A percentile compares a stretch with the other conserved stretches of the same genome.
Evolutionary conservation across 2,329 filamentous ascomycete genomes (phyloP).

Genomic region (Neonectria hederae): DNA sequence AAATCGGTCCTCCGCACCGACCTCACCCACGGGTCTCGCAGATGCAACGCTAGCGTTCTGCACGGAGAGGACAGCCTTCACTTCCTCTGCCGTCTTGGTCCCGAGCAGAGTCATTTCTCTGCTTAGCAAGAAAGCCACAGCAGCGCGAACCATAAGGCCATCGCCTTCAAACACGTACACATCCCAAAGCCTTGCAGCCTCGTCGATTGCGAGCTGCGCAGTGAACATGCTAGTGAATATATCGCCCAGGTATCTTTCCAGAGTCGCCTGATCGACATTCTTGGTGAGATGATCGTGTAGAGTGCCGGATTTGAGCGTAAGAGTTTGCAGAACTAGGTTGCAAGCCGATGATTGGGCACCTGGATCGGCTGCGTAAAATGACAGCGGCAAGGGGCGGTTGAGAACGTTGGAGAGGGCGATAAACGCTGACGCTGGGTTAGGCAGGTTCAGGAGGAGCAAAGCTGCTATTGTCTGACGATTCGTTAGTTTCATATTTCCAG

Average conservation of each 20-base stretch:
- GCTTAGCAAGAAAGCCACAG: slow-evolving; percentile 70
- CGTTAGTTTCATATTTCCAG: slow-evolving; percentile 20
- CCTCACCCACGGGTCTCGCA: slow-evolving; percentile 50
- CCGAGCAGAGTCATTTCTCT: slow-evolving; percentile 63
- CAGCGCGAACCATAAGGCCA: slow-evolving; percentile 73
- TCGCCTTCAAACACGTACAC: slow-evolving; percentile 87
- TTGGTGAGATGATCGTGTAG: slow-evolving; percentile 72
- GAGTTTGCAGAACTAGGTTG: slow-evolving; percentile 72
- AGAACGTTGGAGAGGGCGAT: slow-evolving; percentile 79
- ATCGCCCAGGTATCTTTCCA: slow-evolving; percentile 65
- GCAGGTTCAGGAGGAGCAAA: slow-evolving; percentile 76
- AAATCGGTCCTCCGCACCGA: slow-evolving; percentile 59
- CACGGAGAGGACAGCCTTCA: slow-evolving; percentile 51
- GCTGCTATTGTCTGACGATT: slow-evolving; percentile 72
- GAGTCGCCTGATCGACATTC: slow-evolving; percentile 54
- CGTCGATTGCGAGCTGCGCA: slow-evolving; percentile 70
- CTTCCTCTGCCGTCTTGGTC: slow-evolving; percentile 55
- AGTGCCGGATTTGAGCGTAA: slow-evolving; percentile 70
- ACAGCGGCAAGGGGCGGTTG: slow-evolving; percentile 78
- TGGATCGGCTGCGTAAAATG: slow-evolving; percentile 76
- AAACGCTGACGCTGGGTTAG: slow-evolving; percentile 71
- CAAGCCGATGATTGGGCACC: slow-evolving; percentile 76
- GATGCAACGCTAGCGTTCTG: slow-evolving; percentile 44
- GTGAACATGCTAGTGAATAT: slow-evolving; percentile 75
- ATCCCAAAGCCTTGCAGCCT: slow-evolving; percentile 80